Conservation (phyloP, 108 stramenopile species). For the Aurantiochytrium sp. region DNA sequence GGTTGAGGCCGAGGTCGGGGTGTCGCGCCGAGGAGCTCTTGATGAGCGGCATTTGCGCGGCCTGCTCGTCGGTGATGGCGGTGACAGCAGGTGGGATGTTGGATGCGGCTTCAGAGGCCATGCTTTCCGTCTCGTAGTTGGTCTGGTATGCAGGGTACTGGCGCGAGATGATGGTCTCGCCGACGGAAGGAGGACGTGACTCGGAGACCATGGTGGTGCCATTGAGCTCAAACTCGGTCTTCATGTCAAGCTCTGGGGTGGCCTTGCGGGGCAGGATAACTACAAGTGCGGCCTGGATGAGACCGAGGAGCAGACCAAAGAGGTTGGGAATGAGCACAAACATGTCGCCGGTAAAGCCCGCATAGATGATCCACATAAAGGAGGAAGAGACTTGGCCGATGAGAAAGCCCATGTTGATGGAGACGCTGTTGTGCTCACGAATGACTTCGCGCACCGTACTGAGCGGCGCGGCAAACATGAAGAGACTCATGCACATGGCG, state of each 20-base stretch:
- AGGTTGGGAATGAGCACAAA: background rate
- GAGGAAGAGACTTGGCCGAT: background rate
- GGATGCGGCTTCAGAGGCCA: background rate
- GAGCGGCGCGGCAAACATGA: conserved; percentile 4
- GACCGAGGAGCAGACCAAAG: background rate
- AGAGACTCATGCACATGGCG: background rate
- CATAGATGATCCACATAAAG: background rate
- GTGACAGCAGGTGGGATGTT: background rate
- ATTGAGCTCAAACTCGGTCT: background rate
- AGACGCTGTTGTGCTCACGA: conserved; percentile 12
- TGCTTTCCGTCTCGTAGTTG: background rate
- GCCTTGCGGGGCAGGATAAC: background rate
- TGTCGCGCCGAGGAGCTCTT: background rate
- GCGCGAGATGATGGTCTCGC: background rate
- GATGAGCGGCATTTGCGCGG: background rate
- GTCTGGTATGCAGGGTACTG: background rate
- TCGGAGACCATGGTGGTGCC: background rate
- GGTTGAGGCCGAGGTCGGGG: background rate
- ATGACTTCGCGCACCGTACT: background rate
- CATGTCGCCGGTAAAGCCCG: background rate
- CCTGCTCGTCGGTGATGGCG: background rate
- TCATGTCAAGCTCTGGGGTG: background rate
- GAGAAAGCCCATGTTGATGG: conserved; percentile 18
- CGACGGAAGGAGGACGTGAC: background rate
- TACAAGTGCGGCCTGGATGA: background rate